Conservation (phyloP, 345 rosid genomes). For the Rhizophora mangle region DNA sequence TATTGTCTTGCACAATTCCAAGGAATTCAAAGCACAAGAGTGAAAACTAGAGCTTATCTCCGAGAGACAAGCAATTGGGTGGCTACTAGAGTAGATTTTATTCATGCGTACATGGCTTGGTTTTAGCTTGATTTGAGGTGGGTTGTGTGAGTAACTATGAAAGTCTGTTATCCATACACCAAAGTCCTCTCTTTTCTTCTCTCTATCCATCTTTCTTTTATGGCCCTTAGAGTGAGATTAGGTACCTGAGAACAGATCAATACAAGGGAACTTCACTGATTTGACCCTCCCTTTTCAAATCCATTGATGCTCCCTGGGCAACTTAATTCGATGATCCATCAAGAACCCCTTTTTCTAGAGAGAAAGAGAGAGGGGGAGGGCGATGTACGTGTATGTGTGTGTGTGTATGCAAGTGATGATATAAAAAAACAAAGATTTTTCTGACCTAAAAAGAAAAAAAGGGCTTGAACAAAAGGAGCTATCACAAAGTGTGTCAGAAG, state of each 20-base stretch:
- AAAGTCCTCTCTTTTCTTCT: too few relatives aligned
- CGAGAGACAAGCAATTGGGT: background rate
- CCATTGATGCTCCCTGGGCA: conserved; percentile 34
- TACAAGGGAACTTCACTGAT: conserved; percentile 34
- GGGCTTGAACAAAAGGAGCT: background rate
- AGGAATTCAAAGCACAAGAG: background rate
- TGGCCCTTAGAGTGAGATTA: conserved; percentile 9
- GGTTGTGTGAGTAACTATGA: background rate
- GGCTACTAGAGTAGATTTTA: background rate
- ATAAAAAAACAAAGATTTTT: too few relatives aligned
- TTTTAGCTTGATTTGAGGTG: background rate
- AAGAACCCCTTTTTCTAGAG: background rate
- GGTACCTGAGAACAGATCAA: conserved; percentile 45
- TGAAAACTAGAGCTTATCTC: background rate
- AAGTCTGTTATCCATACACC: background rate
- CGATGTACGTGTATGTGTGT: background rate
- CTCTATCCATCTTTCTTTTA: conserved; percentile 6
- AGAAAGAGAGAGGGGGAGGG: background rate
- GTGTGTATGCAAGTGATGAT: background rate
- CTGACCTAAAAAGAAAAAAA: background rate
- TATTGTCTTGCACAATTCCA: background rate
- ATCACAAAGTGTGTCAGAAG: conserved; percentile 45
- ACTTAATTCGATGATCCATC: conserved; percentile 8
- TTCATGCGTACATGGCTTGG: background rate
- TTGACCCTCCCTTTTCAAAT: conserved; percentile 45